Evolutionary conservation across 1,284 basidiomycete genomes (phyloP).

Genomic region (Malassezia equina): DNA sequence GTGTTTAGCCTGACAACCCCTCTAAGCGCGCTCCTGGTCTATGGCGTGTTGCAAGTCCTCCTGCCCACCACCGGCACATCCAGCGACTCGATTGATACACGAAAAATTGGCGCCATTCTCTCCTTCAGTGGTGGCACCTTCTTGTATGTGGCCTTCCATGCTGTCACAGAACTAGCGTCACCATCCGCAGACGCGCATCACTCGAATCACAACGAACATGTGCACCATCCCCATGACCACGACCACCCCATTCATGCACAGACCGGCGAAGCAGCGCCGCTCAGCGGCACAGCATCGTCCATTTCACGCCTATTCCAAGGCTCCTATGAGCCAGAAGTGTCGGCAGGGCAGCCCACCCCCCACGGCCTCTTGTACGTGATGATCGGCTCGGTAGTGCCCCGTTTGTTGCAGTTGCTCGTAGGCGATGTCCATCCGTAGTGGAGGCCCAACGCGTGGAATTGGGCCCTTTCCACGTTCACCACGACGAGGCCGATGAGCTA

Average conservation of each 20-base stretch:
- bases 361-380: constrained; percentile 4
- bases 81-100: constrained; percentile 19
- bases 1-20: constrained; percentile 37
- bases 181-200: not conserved
- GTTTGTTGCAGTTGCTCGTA: constrained; percentile 10
- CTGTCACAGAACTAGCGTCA: constrained; percentile 35
- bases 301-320: not conserved
- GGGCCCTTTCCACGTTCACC: not conserved
- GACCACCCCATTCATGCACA: constrained; percentile 18
- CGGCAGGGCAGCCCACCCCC: not conserved
- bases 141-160: constrained; percentile 74
- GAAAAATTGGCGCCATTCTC: constrained; percentile 59
- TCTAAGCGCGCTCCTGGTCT: constrained; percentile 28
- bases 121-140: constrained; percentile 85
- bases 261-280: not conserved
- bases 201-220: not conserved
- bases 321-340: not conserved
- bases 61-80: constrained; percentile 1
- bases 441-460: not conserved
- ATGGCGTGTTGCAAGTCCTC: constrained; percentile 4
- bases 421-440: constrained; percentile 4
- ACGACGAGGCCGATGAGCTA: not conserved
- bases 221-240: constrained; percentile 15
- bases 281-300: not conserved
- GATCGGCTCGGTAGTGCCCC: constrained; percentile 12